A percentile compares a stretch with the other conserved stretches of the same genome.
Conservation (phyloP, 768 basidiomycete species). For the Russula abietina region DNA sequence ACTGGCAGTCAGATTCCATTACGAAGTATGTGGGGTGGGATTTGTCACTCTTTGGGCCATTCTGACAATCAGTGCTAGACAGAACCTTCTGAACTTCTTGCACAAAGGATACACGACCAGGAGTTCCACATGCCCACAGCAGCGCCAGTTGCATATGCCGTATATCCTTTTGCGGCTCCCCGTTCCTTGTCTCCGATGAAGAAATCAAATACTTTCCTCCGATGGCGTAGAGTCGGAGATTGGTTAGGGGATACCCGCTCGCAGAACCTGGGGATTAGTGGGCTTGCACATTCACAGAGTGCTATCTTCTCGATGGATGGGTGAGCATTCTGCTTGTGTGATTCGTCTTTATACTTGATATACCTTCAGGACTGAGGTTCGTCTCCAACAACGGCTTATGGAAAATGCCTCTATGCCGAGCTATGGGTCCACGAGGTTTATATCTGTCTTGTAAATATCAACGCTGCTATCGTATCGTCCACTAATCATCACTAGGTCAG, state of each 20-base stretch:
- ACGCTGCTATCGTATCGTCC: slow-evolving; percentile 9
- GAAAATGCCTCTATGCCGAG: background rate
- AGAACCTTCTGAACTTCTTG: slow-evolving; percentile 13
- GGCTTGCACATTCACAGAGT: slow-evolving; percentile 35
- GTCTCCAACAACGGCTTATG: slow-evolving; percentile 12
- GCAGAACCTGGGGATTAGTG: slow-evolving; percentile 36
- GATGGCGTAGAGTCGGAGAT: slow-evolving; percentile 56
- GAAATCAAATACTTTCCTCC: slow-evolving; percentile 42
- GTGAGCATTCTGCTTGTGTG: slow-evolving; percentile 14
- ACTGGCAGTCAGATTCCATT: slow-evolving; percentile 45
- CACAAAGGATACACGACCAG: slow-evolving; percentile 1
- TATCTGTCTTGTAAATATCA: slow-evolving; percentile 15
- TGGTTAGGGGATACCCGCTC: slow-evolving; percentile 42
- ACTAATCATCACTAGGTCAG: slow-evolving; percentile 38
- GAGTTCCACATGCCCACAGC: slow-evolving; percentile 12
- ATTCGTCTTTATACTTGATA: background rate
- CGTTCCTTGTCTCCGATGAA: slow-evolving; percentile 46
- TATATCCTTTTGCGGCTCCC: slow-evolving; percentile 60
- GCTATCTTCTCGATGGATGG: slow-evolving; percentile 37
- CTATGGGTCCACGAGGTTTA: background rate
- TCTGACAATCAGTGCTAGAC: slow-evolving; percentile 15
- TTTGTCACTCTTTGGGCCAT: background rate
- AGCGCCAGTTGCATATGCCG: slow-evolving; percentile 39
- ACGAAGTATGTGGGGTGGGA: slow-evolving; percentile 32
- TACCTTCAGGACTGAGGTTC: background rate